Conservation (phyloP, 805 yeast genomes). For the Metschnikowia lochheadii region DNA sequence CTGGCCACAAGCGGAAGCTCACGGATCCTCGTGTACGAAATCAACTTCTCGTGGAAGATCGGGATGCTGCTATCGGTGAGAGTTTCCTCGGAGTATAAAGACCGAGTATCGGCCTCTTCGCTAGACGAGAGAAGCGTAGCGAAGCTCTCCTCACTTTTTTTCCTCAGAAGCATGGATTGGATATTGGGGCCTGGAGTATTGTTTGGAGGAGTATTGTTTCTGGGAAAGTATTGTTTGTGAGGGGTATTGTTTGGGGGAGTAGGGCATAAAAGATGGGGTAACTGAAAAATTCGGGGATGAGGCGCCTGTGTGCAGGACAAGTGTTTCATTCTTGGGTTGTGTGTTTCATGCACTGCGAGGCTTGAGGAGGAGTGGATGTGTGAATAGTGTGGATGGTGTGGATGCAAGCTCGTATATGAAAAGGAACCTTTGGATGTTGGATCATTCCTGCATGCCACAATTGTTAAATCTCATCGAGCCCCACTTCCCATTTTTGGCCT, state of each 20-base stretch:
- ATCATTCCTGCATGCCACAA: too few species aligned
- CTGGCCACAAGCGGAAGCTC: constrained; percentile 17
- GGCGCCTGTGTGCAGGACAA: constrained; percentile 2
- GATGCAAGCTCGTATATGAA: background rate
- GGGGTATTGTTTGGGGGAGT: background rate
- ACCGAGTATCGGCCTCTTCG: constrained; percentile 5
- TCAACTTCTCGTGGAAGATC: constrained; percentile 12
- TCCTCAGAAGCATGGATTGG: constrained; percentile 7
- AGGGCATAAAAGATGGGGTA: background rate
- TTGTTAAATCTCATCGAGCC: too few species aligned
- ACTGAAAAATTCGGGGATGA: constrained; percentile 3
- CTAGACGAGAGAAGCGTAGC: constrained; percentile 7
- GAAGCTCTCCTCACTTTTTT: constrained; percentile 11
- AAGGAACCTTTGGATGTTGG: too few species aligned
- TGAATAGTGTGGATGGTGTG: background rate
- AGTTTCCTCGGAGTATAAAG: constrained; percentile 14
- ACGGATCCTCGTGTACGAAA: constrained; percentile 12
- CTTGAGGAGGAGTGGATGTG: background rate
- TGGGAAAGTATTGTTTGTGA: too few species aligned
- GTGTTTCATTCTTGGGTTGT: background rate
- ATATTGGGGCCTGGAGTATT: background rate
- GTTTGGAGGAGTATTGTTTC: background rate
- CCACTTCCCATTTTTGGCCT: too few species aligned
- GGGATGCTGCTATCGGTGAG: constrained; percentile 11
- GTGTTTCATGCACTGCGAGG: background rate